Base-by-base conservation (phyloP, 1,139 yeast genomes). In the Meyerozyma sp. region DNA sequence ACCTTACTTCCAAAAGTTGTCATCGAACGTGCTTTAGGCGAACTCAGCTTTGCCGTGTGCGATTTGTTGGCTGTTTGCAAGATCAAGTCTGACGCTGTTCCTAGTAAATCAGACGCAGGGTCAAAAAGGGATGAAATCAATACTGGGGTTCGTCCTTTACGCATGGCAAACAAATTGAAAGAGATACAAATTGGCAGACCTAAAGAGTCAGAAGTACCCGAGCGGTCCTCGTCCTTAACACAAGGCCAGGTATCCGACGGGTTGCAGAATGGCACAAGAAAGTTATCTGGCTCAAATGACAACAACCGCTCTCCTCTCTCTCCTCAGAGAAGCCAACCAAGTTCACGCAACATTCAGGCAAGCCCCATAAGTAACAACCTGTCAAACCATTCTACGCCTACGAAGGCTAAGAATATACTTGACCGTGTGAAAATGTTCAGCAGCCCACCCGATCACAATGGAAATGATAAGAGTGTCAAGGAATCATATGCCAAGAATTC, bases 1-100 rank as follows among this genome's bases (percentile, higher is more conserved):
- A 75, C 76, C 8, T 57, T 87, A 11, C 66, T 89, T 43, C 97
- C 98, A 1, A 76, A 76, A 44, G 69, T 86, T 30, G 76, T 90
- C 8, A 73, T 91, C 34, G 88, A 89, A 62, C 81, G 91, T 23
- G 84, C 97, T 0, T 69, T 89, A 9, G 78, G 88, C 30, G 96
- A 90, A 57, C 66, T 91, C 39, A 74, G 83, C 11, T 84, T 83
- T 55, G 74, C 90, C 1, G 76, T 89, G 11, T 82, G 91, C 56
- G 95, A 87, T 52, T 73, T 87, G 46, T 63, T 86, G 27, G 69
- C 79, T 27, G 65, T 72, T 6, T 81, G 77, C 28, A 84, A 81
- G 57, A 66, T 84, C 41, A 59, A 58, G 40, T 18, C 18, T 14
- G 39, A 36, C 26, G 20, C 16, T 20, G 10, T 21, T 4, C 14